A percentile compares a stretch with the other conserved stretches of the same genome.
These are phyloP conservation scores for Dioscorea alata DNA, from an alignment of 106 monocot species.

Conservation along the genomic window DNA sequence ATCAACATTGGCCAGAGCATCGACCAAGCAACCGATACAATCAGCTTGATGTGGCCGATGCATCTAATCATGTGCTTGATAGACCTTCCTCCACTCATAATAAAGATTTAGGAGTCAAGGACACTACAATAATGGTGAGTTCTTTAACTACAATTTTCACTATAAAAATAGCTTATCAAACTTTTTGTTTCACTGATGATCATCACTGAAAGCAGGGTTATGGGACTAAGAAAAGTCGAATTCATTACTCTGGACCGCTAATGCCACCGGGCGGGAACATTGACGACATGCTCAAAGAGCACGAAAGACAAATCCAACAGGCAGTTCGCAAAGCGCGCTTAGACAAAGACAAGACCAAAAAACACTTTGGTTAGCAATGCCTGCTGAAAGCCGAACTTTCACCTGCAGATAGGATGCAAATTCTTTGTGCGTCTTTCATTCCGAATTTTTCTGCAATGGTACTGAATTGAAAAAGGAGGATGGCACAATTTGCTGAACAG, in stretches of 20 bases:
- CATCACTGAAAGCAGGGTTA: constrained; percentile 13
- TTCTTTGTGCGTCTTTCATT: too few species aligned
- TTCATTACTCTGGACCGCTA: constrained; percentile 40
- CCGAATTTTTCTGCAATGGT: too few species aligned
- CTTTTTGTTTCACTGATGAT: too few species aligned
- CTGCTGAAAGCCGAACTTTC: not conserved
- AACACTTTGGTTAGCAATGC: constrained; percentile 9
- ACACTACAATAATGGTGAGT: constrained; percentile 10
- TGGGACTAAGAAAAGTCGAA: constrained; percentile 35
- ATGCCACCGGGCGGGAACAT: constrained; percentile 35
- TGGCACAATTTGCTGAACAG: too few species aligned
- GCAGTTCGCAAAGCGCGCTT: constrained; percentile 37
- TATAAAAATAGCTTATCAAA: too few species aligned
- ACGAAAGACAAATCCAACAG: constrained; percentile 42
- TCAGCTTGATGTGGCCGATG: constrained; percentile 12
- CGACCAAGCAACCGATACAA: constrained; percentile 1
- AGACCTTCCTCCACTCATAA: constrained; percentile 14
- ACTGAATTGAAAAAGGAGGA: too few species aligned
- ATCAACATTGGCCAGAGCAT: constrained; percentile 31
- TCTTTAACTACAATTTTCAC: not conserved
- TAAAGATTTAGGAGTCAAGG: constrained; percentile 6
- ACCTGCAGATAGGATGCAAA: too few species aligned
- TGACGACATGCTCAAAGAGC: constrained; percentile 49
- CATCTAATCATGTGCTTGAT: constrained; percentile 11
- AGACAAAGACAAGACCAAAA: constrained; percentile 25